phyloP scores from a whole-genome alignment of 805 yeast species.

The Isabelozyma pseudorhagii region DNA sequence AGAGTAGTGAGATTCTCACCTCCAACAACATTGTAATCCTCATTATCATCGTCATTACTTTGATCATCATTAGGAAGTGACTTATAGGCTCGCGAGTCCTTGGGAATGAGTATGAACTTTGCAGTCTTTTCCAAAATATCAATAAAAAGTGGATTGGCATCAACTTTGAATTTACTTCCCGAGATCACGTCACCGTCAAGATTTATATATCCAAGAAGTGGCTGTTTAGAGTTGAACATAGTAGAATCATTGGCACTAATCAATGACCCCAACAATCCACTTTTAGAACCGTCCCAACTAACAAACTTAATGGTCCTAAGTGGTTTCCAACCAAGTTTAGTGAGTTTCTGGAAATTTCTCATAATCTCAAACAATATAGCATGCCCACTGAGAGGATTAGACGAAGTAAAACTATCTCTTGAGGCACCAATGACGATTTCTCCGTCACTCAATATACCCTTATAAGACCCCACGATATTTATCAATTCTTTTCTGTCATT shows the following conservation, averaged over 20 bases:
- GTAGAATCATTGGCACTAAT: constrained; percentile 16
- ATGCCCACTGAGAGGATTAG: constrained; percentile 38
- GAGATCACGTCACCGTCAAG: constrained; percentile 37
- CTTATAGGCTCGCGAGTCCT: constrained; percentile 14
- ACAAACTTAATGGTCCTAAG: constrained; percentile 36
- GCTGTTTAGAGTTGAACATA: constrained; percentile 15
- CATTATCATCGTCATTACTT: constrained; percentile 10
- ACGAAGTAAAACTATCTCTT: constrained; percentile 34
- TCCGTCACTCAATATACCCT: constrained; percentile 39
- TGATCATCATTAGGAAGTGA: constrained; percentile 10
- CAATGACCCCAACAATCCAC: constrained; percentile 31
- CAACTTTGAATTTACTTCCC: constrained; percentile 34
- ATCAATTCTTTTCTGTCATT: constrained; percentile 14
- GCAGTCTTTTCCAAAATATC: constrained; percentile 26
- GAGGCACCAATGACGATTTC: constrained; percentile 38
- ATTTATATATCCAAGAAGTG: constrained; percentile 34
- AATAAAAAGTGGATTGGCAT: constrained; percentile 33
- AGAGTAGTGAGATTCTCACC: constrained; percentile 22
- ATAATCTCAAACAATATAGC: constrained; percentile 38
- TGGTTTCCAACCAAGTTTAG: constrained; percentile 40
- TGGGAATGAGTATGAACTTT: constrained; percentile 30
- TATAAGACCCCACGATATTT: constrained; percentile 29
- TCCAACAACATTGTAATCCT: constrained; percentile 3
- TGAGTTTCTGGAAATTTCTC: constrained; percentile 29
- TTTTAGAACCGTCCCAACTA: constrained; percentile 39